Conservation (phyloP, 1,139 yeast genomes). For the Nakaseomyces glabratus region DNA sequence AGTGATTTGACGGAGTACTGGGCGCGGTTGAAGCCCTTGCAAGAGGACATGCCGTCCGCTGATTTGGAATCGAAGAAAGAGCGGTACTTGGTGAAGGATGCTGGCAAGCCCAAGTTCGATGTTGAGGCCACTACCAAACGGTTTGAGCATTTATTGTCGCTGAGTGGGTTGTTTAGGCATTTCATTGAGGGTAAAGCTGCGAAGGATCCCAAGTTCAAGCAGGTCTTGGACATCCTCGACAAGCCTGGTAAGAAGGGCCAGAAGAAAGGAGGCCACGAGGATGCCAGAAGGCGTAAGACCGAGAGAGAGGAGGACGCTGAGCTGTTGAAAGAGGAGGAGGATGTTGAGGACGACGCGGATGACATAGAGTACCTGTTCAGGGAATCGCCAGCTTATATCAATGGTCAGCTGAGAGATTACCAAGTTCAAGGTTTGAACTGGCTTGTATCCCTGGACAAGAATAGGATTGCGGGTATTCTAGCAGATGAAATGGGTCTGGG, state of each 20-base stretch:
- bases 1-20: conserved; percentile 22
- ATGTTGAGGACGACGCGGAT: conserved; percentile 19
- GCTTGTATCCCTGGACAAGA: conserved; percentile 74
- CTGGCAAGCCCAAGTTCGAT: conserved; percentile 45
- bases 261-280: conserved; percentile 27
- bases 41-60: conserved; percentile 21
- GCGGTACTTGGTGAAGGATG: conserved; percentile 43
- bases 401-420: conserved; percentile 69
- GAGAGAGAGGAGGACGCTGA: conserved; percentile 93
- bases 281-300: conserved; percentile 48
- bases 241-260: conserved; percentile 26
- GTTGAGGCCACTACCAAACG: conserved; percentile 66
- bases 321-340: conserved; percentile 68
- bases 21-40: conserved; percentile 26
- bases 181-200: conserved; percentile 78
- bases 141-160: conserved; percentile 70
- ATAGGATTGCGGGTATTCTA: conserved; percentile 76
- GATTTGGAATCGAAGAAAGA: conserved; percentile 26
- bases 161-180: conserved; percentile 79
- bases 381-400: conserved; percentile 66
- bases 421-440: conserved; percentile 90
- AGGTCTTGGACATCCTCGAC: conserved; percentile 48
- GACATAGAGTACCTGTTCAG: conserved; percentile 38
- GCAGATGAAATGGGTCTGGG: conserved; percentile 99
- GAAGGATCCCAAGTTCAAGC: conserved; percentile 57